Conservation (phyloP, 1,139 yeast species). For the Taphrina deformans region DNA sequence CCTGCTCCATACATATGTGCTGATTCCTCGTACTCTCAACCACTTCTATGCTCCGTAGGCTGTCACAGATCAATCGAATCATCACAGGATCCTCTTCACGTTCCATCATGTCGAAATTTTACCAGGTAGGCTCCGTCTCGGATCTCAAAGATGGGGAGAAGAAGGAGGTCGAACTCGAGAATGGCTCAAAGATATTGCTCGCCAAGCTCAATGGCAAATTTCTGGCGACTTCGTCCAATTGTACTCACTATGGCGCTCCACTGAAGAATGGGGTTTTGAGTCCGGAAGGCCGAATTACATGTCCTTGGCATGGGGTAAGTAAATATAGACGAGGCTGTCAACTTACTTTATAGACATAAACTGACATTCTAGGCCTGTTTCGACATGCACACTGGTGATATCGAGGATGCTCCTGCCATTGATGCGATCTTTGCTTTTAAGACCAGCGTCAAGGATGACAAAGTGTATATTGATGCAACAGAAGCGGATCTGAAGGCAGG, state of each 20-base stretch:
- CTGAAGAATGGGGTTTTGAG: conserved; percentile 35
- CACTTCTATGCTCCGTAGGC: conserved; percentile 2
- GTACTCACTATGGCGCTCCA: conserved; percentile 37
- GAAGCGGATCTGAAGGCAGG: conserved; percentile 23
- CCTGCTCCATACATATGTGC: background rate
- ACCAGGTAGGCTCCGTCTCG: conserved; percentile 22
- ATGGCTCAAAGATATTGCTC: conserved; percentile 29
- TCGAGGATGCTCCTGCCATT: conserved; percentile 37
- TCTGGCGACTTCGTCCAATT: conserved; percentile 29
- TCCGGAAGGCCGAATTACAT: conserved; percentile 35
- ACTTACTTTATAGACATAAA: background rate
- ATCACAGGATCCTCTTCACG: background rate
- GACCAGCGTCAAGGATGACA: conserved; percentile 28
- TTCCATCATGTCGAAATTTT: conserved; percentile 17
- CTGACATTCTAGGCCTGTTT: conserved; percentile 30
- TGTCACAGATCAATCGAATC: conserved; percentile 9
- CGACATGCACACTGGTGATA: conserved; percentile 35
- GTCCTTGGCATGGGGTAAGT: conserved; percentile 37
- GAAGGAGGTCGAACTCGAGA: conserved; percentile 33
- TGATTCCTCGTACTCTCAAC: background rate
- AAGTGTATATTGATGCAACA: conserved; percentile 34
- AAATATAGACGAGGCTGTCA: background rate
- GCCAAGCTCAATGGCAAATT: conserved; percentile 29
- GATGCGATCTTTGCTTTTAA: conserved; percentile 31
- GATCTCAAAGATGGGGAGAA: conserved; percentile 26